These are phyloP conservation scores for Neofusicoccum parvum DNA, from an alignment of 2,329 filamentous ascomycete genomes.

Conservation along the genomic window DNA sequence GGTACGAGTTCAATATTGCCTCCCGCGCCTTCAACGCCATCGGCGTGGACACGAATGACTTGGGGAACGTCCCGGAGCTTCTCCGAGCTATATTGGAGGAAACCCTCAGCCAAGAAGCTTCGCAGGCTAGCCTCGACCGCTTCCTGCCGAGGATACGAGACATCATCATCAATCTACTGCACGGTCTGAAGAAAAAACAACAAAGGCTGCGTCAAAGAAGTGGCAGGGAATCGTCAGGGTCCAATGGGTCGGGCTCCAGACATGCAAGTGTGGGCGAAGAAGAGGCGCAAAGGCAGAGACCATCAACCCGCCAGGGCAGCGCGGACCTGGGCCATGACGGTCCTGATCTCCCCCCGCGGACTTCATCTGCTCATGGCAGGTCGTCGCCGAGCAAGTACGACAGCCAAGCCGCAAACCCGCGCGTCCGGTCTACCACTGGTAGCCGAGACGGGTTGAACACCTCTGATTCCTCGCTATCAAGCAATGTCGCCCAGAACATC, in stretches of 20 bases:
- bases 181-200: conserved; percentile 96
- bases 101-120: conserved; percentile 94
- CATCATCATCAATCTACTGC: conserved; percentile 96
- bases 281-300: conserved; percentile 32
- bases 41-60: conserved; percentile 89
- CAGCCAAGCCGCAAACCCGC: conserved; percentile 37
- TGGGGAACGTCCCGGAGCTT: conserved; percentile 92
- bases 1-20: conserved; percentile 99
- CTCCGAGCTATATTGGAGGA: conserved; percentile 90
- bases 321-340: conserved; percentile 38
- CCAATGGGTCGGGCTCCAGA: conserved; percentile 42
- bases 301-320: conserved; percentile 45
- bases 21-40: conserved; percentile 96
- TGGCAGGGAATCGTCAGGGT: conserved; percentile 48
- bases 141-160: conserved; percentile 94
- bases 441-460: conserved; percentile 27
- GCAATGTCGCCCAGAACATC: conserved; percentile 73
- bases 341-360: conserved; percentile 51
- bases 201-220: conserved; percentile 72
- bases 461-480: conserved; percentile 67
- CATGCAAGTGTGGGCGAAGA: conserved; percentile 36
- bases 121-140: conserved; percentile 86
- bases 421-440: conserved; percentile 30
- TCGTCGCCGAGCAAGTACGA: conserved; percentile 48
- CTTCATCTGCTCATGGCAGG: conserved; percentile 47